Evolutionary conservation across 2,329 filamentous ascomycete genomes (phyloP), one percentile per base, ranked within the genome.

Genomic region (Colletotrichum chlorophyti): DNA sequence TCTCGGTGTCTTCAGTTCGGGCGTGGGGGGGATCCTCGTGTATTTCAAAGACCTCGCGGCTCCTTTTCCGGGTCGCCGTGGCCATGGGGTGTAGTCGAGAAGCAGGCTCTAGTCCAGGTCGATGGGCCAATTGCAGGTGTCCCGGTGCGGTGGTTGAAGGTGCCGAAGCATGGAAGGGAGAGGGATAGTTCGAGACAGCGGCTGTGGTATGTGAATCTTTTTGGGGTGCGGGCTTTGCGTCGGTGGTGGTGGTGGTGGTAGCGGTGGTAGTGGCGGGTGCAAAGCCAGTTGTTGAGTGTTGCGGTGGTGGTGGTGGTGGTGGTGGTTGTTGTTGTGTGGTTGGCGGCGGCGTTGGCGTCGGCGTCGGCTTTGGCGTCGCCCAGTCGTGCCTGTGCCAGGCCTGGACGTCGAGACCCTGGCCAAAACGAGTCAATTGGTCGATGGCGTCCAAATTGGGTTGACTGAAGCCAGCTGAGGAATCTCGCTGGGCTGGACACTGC

Each of bases 1-100:
- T 74, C 62, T 80, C 76, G 1, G 79, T 79, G 46, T 83, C 80
- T 62, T 79, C 79, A 6, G 79, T 81, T 32, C 57, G 57, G 14
- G 57, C 51, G 14, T 74, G 74, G 1, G 70, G 69, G 8, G 69
- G 72, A 72, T 83, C 81, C 60, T 82, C 76, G 66, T 82, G 79
- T 53, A 83, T 82, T 21, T 74, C 72, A 61, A 83, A 82, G 12
- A 71, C 65, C 19, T 78, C 72, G 24, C 71, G 72, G 19, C 65
- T 55, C 66, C 72, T 65, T 49, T 49, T 62, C 26, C 55, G 58
- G 15, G 60, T 43, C 2, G 53, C 53, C 12, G 54, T 59, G 35
- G 58, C 53, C 58, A 61, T 61, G 32, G 47, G 21, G 35, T n/a
- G 27, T n/a, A 38, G 34, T 40, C 8, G 34, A 19, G 34, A 23